A percentile compares a stretch with the other conserved stretches of the same genome.
Conservation (phyloP, 352 stramenopile genomes). For the Phytophthora syringae region DNA sequence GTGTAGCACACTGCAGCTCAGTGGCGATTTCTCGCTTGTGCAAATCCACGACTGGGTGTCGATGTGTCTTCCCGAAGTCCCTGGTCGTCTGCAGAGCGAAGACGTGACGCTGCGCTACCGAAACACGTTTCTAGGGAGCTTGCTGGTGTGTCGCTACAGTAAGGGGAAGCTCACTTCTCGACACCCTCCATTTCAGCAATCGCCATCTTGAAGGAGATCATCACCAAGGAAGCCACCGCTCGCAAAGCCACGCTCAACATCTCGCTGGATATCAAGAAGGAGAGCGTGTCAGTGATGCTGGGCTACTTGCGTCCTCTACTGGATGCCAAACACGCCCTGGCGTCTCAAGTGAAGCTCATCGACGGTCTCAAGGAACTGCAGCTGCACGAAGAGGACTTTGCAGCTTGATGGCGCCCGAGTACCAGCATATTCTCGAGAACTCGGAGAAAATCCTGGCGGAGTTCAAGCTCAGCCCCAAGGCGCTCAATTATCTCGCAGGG, state of each 20-base stretch:
- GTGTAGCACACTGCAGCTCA: constrained; percentile 75
- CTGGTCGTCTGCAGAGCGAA: constrained; percentile 70
- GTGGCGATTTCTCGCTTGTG: constrained; percentile 76
- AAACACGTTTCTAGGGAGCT: constrained; percentile 76
- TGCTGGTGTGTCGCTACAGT: constrained; percentile 78
- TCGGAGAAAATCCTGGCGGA: constrained; percentile 73
- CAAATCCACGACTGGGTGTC: constrained; percentile 90
- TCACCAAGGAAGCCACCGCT: constrained; percentile 84
- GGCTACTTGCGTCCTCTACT: constrained; percentile 67
- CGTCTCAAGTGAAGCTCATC: constrained; percentile 82
- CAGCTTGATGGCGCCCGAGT: constrained; percentile 82
- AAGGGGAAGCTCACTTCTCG: constrained; percentile 78
- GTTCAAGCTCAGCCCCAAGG: constrained; percentile 73
- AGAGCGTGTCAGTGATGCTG: constrained; percentile 77
- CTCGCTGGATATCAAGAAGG: constrained; percentile 82
- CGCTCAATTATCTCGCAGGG: constrained; percentile 80
- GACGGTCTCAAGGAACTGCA: constrained; percentile 87
- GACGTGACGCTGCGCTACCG: constrained; percentile 79
- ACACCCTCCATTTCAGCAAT: constrained; percentile 85
- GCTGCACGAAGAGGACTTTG: constrained; percentile 78
- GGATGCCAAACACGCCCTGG: constrained; percentile 72
- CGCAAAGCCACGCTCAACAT: constrained; percentile 84
- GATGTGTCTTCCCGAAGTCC: constrained; percentile 80
- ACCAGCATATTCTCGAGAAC: constrained; percentile 74
- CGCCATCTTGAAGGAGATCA: constrained; percentile 86